These are phyloP conservation scores for Amauroascus verrucosus DNA, from an alignment of 2,329 filamentous ascomycete species.

Conservation along the genomic window DNA sequence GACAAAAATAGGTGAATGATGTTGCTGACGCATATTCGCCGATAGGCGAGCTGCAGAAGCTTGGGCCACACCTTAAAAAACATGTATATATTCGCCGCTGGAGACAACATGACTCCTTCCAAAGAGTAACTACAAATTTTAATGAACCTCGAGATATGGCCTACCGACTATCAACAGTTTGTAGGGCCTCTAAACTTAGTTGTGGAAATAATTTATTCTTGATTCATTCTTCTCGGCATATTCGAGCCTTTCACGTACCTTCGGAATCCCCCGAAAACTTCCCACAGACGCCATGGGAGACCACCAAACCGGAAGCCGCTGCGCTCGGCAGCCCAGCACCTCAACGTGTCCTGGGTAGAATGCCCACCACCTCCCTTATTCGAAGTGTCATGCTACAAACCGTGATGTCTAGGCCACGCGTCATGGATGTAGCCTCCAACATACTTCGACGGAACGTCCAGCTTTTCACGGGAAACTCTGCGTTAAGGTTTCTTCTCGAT, in stretches of 20 bases:
- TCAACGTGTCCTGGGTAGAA: slow-evolving; percentile 12
- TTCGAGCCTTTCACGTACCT: slow-evolving; percentile 8
- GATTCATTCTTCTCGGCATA: background rate
- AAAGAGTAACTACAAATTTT: background rate
- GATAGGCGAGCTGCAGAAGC: background rate
- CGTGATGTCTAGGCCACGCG: slow-evolving; percentile 16
- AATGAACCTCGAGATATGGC: slow-evolving; percentile 6
- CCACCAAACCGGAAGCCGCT: background rate
- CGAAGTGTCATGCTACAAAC: slow-evolving; percentile 16
- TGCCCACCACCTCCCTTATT: slow-evolving; percentile 15
- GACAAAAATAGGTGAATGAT: background rate
- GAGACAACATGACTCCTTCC: background rate
- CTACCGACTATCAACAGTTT: slow-evolving; percentile 9
- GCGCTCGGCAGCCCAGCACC: background rate
- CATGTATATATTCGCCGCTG: background rate
- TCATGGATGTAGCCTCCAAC: slow-evolving; percentile 16
- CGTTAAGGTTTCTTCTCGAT: slow-evolving; percentile 15
- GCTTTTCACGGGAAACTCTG: slow-evolving; percentile 13
- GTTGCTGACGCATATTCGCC: background rate
- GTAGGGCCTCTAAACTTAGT: slow-evolving; percentile 2
- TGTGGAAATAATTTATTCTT: background rate
- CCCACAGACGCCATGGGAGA: slow-evolving; percentile 9
- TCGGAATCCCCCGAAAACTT: slow-evolving; percentile 10
- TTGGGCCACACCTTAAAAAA: slow-evolving; percentile 3
- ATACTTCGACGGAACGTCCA: slow-evolving; percentile 15